Conservation (phyloP, 179 eudicot genomes). For the Heliamphora pulchella region DNA sequence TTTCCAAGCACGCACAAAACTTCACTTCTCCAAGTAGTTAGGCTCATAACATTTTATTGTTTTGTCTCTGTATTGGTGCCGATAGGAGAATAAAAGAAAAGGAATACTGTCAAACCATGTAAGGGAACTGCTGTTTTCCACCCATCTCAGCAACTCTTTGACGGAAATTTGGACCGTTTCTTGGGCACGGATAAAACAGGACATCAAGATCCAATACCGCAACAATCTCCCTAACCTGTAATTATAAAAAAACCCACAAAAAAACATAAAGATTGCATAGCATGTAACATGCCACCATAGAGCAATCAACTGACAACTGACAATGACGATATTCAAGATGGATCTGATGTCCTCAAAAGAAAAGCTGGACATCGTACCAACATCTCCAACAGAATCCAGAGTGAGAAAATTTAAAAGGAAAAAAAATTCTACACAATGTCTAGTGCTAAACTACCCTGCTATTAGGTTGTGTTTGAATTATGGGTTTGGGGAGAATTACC, state of each 20-base stretch:
- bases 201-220: constrained; percentile 91
- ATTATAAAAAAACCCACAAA: too few relatives aligned
- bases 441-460: too few relatives aligned
- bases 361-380: not conserved
- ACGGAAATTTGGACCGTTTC: constrained; percentile 84
- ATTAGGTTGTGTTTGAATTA: too few relatives aligned
- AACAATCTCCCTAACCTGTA: constrained; percentile 90
- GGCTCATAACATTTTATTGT: too few relatives aligned
- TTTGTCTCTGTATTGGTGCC: not conserved
- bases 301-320: constrained; percentile 12
- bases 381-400: too few relatives aligned
- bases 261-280: not conserved
- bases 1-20: constrained; percentile 8
- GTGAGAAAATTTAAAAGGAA: too few relatives aligned
- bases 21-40: not conserved
- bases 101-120: constrained; percentile 60
- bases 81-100: not conserved
- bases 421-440: too few relatives aligned
- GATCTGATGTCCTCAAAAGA: not conserved
- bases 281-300: constrained; percentile 2
- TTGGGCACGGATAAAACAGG: constrained; percentile 85
- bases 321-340: not conserved
- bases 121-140: constrained; percentile 87
- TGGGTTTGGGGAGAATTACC: too few relatives aligned
- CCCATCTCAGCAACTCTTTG: constrained; percentile 77